A percentile compares a stretch with the other conserved stretches of the same genome.
These are phyloP conservation scores for Solanum habrochaites DNA, from an alignment of 257 asterid genomes.

Conservation along the genomic window DNA sequence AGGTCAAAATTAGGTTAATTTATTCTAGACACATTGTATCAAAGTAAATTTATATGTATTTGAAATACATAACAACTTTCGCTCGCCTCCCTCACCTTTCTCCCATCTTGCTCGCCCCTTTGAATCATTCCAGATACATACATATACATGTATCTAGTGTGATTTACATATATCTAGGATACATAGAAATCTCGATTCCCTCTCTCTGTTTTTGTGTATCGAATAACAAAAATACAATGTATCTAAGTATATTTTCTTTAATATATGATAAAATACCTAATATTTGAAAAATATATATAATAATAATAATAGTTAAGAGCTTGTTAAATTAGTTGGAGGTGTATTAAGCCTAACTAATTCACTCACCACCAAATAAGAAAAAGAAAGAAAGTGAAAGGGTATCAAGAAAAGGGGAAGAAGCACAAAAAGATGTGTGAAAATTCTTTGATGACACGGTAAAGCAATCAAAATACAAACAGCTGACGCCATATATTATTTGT, in stretches of 20 bases:
- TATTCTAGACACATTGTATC: too few relatives aligned
- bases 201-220: background rate
- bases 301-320: background rate
- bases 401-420: background rate
- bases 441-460: background rate
- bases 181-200: background rate
- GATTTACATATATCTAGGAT: too few relatives aligned
- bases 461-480: background rate
- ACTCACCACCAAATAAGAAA: background rate
- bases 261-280: too few relatives aligned
- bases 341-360: background rate
- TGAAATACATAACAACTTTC: background rate
- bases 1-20: background rate
- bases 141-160: too few relatives aligned
- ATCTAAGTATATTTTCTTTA: background rate
- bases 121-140: background rate
- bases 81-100: background rate
- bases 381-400: background rate
- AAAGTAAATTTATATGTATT: background rate
- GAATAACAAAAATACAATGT: too few relatives aligned
- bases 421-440: background rate
- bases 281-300: too few relatives aligned
- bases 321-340: background rate
- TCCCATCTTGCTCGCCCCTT: background rate
- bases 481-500: background rate